Evolutionary conservation across 805 yeast genomes (phyloP).

Genomic region (Vanderwaltozyma tropicalis): DNA sequence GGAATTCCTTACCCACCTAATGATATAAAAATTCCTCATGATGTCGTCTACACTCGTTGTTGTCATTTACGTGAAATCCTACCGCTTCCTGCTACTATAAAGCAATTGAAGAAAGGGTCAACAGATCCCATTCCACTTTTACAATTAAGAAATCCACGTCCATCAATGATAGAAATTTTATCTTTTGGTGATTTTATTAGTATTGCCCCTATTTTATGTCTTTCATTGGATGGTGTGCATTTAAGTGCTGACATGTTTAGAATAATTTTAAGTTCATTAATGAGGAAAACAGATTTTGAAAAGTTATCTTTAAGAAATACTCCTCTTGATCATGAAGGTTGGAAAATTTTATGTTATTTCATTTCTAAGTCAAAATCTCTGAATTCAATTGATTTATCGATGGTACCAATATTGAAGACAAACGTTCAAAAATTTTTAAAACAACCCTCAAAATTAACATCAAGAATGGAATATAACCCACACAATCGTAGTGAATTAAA

Average conservation of each 20-base stretch:
- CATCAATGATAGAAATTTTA: slow-evolving; percentile 77
- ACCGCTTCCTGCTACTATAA: slow-evolving; percentile 83
- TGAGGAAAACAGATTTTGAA: slow-evolving; percentile 52
- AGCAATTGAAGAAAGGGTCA: slow-evolving; percentile 65
- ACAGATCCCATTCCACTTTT: slow-evolving; percentile 72
- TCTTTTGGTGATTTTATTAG: slow-evolving; percentile 82
- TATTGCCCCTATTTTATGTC: slow-evolving; percentile 69
- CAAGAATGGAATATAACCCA: slow-evolving; percentile 32
- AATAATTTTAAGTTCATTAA: slow-evolving; percentile 54
- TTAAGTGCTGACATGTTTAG: slow-evolving; percentile 68
- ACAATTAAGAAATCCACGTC: slow-evolving; percentile 74
- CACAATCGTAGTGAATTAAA: slow-evolving; percentile 58
- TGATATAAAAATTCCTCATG: slow-evolving; percentile 36
- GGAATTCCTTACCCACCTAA: slow-evolving; percentile 25
- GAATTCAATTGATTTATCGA: slow-evolving; percentile 53
- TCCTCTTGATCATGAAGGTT: slow-evolving; percentile 61
- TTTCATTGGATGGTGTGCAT: slow-evolving; percentile 71
- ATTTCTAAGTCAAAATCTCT: slow-evolving; percentile 51
- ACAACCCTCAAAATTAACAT: slow-evolving; percentile 13
- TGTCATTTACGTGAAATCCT: slow-evolving; percentile 85
- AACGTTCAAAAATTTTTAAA: slow-evolving; percentile 33
- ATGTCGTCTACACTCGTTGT: slow-evolving; percentile 78
- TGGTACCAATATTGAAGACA: slow-evolving; percentile 31
- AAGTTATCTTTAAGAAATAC: slow-evolving; percentile 74
- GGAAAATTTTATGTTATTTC: slow-evolving; percentile 75